phyloP scores from a whole-genome alignment of 345 rosid genomes.

The Dipteronia sinensis region DNA sequence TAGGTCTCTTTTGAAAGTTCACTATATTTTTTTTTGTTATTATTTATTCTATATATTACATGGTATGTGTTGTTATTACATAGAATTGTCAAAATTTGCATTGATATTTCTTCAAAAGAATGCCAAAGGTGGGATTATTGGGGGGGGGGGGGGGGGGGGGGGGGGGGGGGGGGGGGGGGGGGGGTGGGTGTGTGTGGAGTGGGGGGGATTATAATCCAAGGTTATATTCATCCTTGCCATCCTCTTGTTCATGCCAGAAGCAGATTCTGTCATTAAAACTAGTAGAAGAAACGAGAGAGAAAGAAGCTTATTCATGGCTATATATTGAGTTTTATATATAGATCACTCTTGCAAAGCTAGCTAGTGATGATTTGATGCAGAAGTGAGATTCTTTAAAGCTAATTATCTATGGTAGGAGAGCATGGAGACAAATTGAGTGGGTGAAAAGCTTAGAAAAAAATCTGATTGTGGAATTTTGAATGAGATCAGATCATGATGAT shows the following conservation, averaged over 20 bases:
- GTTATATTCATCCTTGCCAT: too few relatives aligned
- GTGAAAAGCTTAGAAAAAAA: constrained; percentile 19
- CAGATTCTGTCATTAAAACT: constrained; percentile 5
- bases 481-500: neutral
- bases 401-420: constrained; percentile 5
- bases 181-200: too few relatives aligned
- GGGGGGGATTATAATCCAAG: too few relatives aligned
- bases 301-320: constrained; percentile 2
- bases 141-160: too few relatives aligned
- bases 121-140: too few relatives aligned
- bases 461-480: constrained; percentile 25
- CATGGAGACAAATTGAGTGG: neutral
- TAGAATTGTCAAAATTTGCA: too few relatives aligned
- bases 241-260: constrained; percentile 11
- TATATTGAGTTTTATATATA: too few relatives aligned
- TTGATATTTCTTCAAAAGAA: too few relatives aligned
- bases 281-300: constrained; percentile 14
- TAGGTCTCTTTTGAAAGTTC: too few relatives aligned
- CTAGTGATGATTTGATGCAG: neutral
- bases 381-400: neutral
- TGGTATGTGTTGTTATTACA: neutral
- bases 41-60: too few relatives aligned
- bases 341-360: neutral
- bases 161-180: too few relatives aligned
- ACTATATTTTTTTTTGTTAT: too few relatives aligned